Conservation (phyloP, 352 stramenopile genomes). For the Phytophthora europaea region DNA sequence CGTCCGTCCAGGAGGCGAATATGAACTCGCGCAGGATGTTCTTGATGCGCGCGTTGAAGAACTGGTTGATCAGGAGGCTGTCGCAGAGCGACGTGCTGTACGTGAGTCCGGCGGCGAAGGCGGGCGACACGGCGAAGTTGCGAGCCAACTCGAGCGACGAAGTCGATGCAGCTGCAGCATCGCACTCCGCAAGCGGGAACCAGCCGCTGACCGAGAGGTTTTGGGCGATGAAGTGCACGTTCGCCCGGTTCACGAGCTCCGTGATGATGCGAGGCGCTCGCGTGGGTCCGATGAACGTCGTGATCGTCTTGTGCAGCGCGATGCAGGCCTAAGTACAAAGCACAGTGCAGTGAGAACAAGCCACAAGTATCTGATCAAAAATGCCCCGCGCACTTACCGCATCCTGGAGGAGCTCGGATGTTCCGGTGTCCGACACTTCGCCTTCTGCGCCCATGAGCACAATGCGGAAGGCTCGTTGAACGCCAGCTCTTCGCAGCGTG, state of each 20-base stretch:
- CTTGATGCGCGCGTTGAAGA: constrained; percentile 89
- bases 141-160: constrained; percentile 65
- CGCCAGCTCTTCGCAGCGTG: constrained; percentile 59
- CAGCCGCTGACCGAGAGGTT: constrained; percentile 76
- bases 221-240: constrained; percentile 86
- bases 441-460: constrained; percentile 82
- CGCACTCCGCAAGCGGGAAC: constrained; percentile 56
- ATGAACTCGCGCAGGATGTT: constrained; percentile 88
- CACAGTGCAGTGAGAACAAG: neutral
- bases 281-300: constrained; percentile 60
- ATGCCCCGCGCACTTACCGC: constrained; percentile 45
- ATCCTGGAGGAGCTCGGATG: constrained; percentile 78
- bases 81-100: constrained; percentile 90
- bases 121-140: constrained; percentile 77
- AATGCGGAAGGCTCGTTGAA: constrained; percentile 68
- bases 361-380: neutral
- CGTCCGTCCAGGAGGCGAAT: constrained; percentile 84
- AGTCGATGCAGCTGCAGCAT: constrained; percentile 38
- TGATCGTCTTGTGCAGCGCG: constrained; percentile 82
- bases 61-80: constrained; percentile 89
- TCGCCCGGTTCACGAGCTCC: constrained; percentile 80
- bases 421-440: constrained; percentile 59
- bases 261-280: constrained; percentile 77
- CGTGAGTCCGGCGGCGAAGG: constrained; percentile 80
- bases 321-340: constrained; percentile 53